A percentile compares a stretch with the other conserved stretches of the same genome.
These are phyloP conservation scores for Graphiopsis chlorocephala DNA, from an alignment of 2,329 filamentous ascomycete species.

Conservation along the genomic window DNA sequence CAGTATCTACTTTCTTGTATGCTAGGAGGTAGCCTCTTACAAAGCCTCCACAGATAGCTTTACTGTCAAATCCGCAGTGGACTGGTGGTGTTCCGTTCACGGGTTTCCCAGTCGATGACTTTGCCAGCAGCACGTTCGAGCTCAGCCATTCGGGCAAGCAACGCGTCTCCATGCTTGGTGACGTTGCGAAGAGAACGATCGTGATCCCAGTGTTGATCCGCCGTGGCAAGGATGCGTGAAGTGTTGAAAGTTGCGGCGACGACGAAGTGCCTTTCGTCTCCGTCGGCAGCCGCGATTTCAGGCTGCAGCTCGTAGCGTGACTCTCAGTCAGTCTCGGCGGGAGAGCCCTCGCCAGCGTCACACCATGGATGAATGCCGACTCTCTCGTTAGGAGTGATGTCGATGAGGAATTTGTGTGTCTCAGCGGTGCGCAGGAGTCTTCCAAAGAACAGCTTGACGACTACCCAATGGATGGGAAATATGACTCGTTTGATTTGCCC, in stretches of 20 bases:
- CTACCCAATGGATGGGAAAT: background rate
- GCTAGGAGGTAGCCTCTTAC: background rate
- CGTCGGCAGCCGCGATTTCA: background rate
- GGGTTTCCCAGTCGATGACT: background rate
- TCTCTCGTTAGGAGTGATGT: background rate
- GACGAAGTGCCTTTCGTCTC: background rate
- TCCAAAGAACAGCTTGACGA: background rate
- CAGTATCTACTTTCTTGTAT: background rate
- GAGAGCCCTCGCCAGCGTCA: background rate
- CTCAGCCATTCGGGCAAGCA: background rate
- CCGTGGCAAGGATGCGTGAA: background rate
- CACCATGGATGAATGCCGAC: background rate
- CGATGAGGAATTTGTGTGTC: background rate
- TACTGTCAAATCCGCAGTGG: background rate
- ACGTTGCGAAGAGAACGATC: background rate
- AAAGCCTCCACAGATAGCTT: background rate
- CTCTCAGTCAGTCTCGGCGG: background rate
- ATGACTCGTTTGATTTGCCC: background rate
- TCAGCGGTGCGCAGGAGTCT: background rate
- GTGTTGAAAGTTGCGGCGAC: background rate
- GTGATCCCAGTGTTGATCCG: background rate
- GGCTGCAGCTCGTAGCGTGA: background rate
- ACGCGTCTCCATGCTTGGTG: background rate
- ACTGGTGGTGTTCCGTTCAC: background rate
- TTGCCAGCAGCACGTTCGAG: background rate